Evolutionary conservation across 257 asterid species (phyloP), one percentile per base, ranked within the genome.

Genomic region (Misopates orontium): DNA sequence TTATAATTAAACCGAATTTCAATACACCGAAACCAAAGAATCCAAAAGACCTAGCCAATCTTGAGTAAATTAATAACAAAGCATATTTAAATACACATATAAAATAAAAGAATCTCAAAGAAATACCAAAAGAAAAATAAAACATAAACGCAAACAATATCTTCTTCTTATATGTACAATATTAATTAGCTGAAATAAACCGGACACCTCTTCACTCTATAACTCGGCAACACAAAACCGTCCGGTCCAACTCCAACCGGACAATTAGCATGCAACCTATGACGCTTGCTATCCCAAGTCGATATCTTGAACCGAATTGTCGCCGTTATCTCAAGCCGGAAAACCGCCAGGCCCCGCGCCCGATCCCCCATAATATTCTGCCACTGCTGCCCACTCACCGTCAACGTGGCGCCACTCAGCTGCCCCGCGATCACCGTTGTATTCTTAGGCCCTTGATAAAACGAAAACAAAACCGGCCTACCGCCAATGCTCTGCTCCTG

Each of bases 281-380:
- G 97, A n/a, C 73, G 84, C 83, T 78, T 82, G 25, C 97, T 88
- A 55, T 77, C 80, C 97, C 97, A 94, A 1, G 89, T 74, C 14
- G 86, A 82, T 58, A 94, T 82, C 79, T 73, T 91, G 75, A 94
- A 90, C 69, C 90, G 83, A 18, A 94, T 88, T 1, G 49, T 54
- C 16, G 95, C 73, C 51, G 82, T 68, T 17, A 90, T 21, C 48
- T 86, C 95, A 0, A 94, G 56, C 77, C 85, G 73, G 32, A 94
- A 88, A 62, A 56, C 80, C 44, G 78, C 93, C 40, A 68, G 59
- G 0, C 97, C 97, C 3, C 82, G 79, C 0, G 79, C 66, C 68
- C 65, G 55, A 36, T 74, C 87, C 48, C 75, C 83, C 72, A 63
- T n/a, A 21, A 87, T 51, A 64, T 71, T 79, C 75, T 78, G 78